These are phyloP conservation scores for Aspergillus spinulosporus DNA, from an alignment of 2,329 filamentous ascomycete species.

Conservation along the genomic window DNA sequence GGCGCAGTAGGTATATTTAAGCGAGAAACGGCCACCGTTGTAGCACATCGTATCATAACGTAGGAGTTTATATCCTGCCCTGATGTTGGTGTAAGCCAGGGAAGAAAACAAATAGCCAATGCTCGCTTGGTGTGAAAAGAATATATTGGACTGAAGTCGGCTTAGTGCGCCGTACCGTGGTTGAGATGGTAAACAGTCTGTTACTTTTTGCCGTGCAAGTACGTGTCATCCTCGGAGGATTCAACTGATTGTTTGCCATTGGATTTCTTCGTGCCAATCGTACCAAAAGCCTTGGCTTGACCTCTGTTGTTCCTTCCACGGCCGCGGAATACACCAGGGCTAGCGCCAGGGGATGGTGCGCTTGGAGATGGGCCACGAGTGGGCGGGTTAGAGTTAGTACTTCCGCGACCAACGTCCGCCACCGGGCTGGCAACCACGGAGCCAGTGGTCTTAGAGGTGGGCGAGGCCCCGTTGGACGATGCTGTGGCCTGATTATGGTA, in stretches of 20 bases:
- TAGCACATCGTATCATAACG: slow-evolving; percentile 12
- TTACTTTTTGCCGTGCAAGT: slow-evolving; percentile 12
- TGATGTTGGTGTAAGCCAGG: slow-evolving; percentile 1
- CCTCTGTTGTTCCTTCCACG: slow-evolving; percentile 16
- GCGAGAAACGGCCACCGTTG: slow-evolving; percentile 5
- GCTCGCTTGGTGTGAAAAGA: background rate
- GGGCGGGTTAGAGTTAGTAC: slow-evolving; percentile 20
- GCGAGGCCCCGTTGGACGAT: slow-evolving; percentile 19
- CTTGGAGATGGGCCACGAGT: slow-evolving; percentile 22
- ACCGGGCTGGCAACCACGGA: slow-evolving; percentile 18
- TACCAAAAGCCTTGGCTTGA: slow-evolving; percentile 9
- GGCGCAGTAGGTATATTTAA: slow-evolving; percentile 17
- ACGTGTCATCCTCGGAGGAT: slow-evolving; percentile 22
- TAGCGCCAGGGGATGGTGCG: slow-evolving; percentile 21
- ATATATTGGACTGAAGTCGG: background rate
- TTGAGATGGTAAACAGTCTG: background rate
- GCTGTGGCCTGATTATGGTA: slow-evolving; percentile 11
- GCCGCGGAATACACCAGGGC: slow-evolving; percentile 17
- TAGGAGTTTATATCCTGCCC: slow-evolving; percentile 1
- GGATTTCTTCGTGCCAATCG: slow-evolving; percentile 19
- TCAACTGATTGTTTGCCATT: slow-evolving; percentile 17
- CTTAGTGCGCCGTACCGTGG: background rate
- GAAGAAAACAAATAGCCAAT: slow-evolving; percentile 4
- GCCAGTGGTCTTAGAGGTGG: slow-evolving; percentile 19
- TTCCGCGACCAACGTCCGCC: slow-evolving; percentile 13